These are phyloP conservation scores for Pythium brachiatum DNA, from an alignment of 352 stramenopile species.

Conservation along the genomic window DNA sequence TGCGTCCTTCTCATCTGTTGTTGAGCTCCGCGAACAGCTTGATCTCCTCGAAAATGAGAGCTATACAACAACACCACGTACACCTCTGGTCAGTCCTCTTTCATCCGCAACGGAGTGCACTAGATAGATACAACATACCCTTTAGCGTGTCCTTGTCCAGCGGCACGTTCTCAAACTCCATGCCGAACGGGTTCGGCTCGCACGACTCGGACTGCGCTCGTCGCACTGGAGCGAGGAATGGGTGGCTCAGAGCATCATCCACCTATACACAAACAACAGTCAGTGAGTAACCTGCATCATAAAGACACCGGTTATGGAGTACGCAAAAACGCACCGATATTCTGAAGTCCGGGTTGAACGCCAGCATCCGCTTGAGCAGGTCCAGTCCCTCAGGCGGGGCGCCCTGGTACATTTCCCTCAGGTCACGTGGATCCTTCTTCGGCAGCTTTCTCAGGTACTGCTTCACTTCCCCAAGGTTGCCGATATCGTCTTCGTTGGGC, in stretches of 20 bases:
- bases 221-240: conserved; percentile 80
- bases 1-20: conserved; percentile 45
- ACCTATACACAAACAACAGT: conserved; percentile 36
- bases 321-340: conserved; percentile 61
- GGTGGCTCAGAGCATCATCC: conserved; percentile 78
- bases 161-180: conserved; percentile 88
- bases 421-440: conserved; percentile 74
- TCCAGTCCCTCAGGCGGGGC: conserved; percentile 78
- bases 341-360: conserved; percentile 72
- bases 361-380: conserved; percentile 83
- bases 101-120: not conserved
- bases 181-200: conserved; percentile 77
- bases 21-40: conserved; percentile 75
- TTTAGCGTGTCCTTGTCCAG: conserved; percentile 86
- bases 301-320: not conserved
- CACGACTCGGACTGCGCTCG: conserved; percentile 68
- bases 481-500: conserved; percentile 88
- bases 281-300: not conserved
- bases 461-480: conserved; percentile 75
- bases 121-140: conserved; percentile 34
- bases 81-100: not conserved
- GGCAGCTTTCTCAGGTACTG: conserved; percentile 85
- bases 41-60: conserved; percentile 87
- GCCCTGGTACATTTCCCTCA: conserved; percentile 84
- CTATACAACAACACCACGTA: conserved; percentile 24